A percentile compares a stretch with the other conserved stretches of the same genome.
phyloP scores from a whole-genome alignment of 2,329 filamentous ascomycete species.

The Cladosporium sp. region DNA sequence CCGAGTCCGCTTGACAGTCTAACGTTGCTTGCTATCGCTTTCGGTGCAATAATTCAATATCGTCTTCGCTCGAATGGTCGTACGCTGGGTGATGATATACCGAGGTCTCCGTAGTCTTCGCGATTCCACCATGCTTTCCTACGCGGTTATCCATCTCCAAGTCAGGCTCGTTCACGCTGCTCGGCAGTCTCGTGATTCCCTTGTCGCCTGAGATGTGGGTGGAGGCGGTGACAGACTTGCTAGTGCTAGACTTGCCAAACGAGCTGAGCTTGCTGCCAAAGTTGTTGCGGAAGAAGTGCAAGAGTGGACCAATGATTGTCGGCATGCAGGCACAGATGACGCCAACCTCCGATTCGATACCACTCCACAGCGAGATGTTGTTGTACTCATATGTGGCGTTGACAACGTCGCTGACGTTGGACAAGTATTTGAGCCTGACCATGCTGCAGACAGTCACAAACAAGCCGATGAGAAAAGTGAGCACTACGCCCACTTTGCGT shows the following conservation, averaged over 20 bases:
- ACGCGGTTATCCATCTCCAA: neutral
- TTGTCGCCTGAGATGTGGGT: neutral
- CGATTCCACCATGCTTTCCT: neutral
- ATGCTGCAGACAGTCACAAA: conserved; percentile 16
- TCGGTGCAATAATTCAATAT: neutral
- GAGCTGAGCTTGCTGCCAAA: conserved; percentile 5
- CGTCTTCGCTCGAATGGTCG: conserved; percentile 5
- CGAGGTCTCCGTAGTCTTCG: neutral
- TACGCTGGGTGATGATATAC: neutral
- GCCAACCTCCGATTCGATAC: conserved; percentile 11
- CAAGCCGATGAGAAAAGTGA: conserved; percentile 16
- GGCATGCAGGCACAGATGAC: conserved; percentile 19
- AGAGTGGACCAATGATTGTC: conserved; percentile 3
- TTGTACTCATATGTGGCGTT: conserved; percentile 12
- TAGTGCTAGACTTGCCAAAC: conserved; percentile 2
- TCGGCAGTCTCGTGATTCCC: conserved; percentile 1
- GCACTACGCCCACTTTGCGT: conserved; percentile 11
- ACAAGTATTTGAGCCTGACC: conserved; percentile 14
- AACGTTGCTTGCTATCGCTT: too few relatives aligned
- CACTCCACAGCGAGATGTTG: conserved; percentile 3
- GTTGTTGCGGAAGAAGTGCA: neutral
- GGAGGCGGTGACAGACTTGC: neutral
- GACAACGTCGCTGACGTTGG: conserved; percentile 10
- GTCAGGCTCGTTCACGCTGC: neutral
- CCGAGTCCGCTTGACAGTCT: too few relatives aligned